A percentile compares a stretch with the other conserved stretches of the same genome.
Evolutionary conservation across 257 asterid genomes (phyloP).

Genomic region (Fraxinus americana): DNA sequence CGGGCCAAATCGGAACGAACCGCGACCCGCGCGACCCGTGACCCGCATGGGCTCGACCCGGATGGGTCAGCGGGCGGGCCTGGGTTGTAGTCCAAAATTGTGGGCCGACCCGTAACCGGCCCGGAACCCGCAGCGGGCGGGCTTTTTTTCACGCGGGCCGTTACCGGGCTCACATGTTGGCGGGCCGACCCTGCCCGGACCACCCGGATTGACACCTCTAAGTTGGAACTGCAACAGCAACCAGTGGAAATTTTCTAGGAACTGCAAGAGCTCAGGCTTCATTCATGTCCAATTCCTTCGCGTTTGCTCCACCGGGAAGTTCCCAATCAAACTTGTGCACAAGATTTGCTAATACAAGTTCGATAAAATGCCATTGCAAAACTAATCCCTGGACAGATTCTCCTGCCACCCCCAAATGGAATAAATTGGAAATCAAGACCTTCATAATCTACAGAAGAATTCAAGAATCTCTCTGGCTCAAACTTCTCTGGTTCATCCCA

Average conservation of each 20-base stretch:
- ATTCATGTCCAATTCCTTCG: conserved; percentile 28
- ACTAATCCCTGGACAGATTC: conserved; percentile 41
- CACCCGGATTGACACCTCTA: too few relatives aligned
- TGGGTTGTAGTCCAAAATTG: too few relatives aligned
- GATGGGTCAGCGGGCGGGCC: too few relatives aligned
- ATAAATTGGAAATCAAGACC: conserved; percentile 36
- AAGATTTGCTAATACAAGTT: conserved; percentile 36
- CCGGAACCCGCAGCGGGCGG: too few relatives aligned
- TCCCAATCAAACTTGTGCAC: conserved; percentile 35
- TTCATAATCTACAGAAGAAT: conserved; percentile 20
- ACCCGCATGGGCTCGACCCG: too few relatives aligned
- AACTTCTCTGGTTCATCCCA: conserved; percentile 52
- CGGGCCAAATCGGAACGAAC: too few relatives aligned
- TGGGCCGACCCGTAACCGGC: too few relatives aligned
- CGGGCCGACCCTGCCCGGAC: too few relatives aligned
- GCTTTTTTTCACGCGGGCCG: too few relatives aligned
- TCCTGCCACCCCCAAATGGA: conserved; percentile 45
- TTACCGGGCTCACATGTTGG: too few relatives aligned
- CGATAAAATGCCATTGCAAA: conserved; percentile 28
- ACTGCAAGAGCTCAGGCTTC: conserved; percentile 31
- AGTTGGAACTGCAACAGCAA: conserved; percentile 14
- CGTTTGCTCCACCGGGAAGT: conserved; percentile 27
- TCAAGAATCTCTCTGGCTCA: conserved; percentile 46
- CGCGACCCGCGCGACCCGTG: too few relatives aligned
- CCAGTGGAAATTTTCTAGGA: conserved; percentile 28